Evolutionary conservation across 2,329 filamentous ascomycete species (phyloP).

Genomic region (Colletotrichum neosansevieriae): DNA sequence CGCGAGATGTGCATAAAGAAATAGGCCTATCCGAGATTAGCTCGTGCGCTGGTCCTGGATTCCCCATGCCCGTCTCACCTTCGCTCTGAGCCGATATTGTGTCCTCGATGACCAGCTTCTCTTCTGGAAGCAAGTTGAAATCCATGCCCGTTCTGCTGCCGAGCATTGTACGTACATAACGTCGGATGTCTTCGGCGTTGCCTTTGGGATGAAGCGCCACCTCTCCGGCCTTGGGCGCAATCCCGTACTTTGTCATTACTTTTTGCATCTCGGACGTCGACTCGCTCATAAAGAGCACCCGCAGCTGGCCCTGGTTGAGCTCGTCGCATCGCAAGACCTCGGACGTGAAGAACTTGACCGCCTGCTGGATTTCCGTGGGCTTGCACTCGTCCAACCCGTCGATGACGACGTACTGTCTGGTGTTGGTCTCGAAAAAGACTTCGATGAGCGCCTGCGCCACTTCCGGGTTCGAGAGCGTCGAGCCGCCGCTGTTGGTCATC

Average conservation of each 20-base stretch:
- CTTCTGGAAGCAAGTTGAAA: slow-evolving; percentile 17
- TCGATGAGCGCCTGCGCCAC: slow-evolving; percentile 48
- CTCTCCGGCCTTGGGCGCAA: slow-evolving; percentile 45
- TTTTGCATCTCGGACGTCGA: slow-evolving; percentile 45
- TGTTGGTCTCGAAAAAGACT: slow-evolving; percentile 45
- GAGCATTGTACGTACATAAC: slow-evolving; percentile 25
- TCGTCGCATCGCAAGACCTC: slow-evolving; percentile 44
- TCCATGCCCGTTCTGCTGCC: background rate
- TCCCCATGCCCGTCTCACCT: slow-evolving; percentile 11
- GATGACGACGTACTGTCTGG: slow-evolving; percentile 53
- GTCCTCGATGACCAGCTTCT: slow-evolving; percentile 20
- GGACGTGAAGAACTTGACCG: slow-evolving; percentile 45
- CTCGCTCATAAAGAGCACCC: slow-evolving; percentile 51
- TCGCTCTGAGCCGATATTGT: slow-evolving; percentile 30
- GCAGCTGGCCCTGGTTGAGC: slow-evolving; percentile 42
- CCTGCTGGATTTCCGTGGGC: slow-evolving; percentile 44
- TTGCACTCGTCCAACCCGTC: slow-evolving; percentile 59
- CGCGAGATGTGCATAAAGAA: slow-evolving; percentile 49
- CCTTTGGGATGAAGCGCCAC: slow-evolving; percentile 45
- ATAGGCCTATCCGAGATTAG: slow-evolving; percentile 44
- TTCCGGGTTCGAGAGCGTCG: slow-evolving; percentile 43
- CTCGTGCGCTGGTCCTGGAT: too few relatives aligned
- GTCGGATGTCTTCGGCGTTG: slow-evolving; percentile 30
- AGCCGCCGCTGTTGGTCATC: slow-evolving; percentile 43
- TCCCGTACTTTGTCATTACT: slow-evolving; percentile 39